Base-by-base conservation (phyloP, 2,329 filamentous ascomycete species). In the Neopestalotiopsis sp. region DNA sequence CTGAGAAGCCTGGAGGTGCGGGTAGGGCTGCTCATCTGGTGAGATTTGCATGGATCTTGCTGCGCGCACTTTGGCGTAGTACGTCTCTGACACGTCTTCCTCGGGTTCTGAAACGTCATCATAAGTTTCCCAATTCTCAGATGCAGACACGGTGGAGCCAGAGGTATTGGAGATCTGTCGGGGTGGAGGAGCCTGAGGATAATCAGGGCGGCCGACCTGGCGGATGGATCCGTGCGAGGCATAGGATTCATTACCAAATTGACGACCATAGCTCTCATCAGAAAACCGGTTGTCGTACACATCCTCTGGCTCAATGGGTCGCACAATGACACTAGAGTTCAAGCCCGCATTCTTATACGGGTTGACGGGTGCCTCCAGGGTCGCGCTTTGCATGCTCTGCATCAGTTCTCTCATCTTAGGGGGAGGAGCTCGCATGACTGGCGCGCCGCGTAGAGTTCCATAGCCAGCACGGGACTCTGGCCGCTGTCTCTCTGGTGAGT, bases 61-160 rank as follows among this genome's bases (percentile, higher is more conserved):
- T 28, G 91, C 90, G 68, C 91, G 88, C 67, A 95, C 83, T 80
- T 93, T 94, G 72, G 93, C 92, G 76, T 94, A 94, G 80, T 97
- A 97, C 10, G 89, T 86, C 70, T 96, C 93, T 4, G 90, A 91
- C 0, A 88, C 88, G 77, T 97, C 94, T 30, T 87, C 85, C 75
- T 94, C 92, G 0, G 91, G 89, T 75, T 94, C 91, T 70, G 92
- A 94, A 72, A 88, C 90, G 78, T 97, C 94, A 74, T 96, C 95
- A 75, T 96, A 98, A 10, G 95, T 97, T 81, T 98, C 95, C 95
- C 95, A 98, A 79, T 98, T 98, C 81, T 98, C 95, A 3, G 94
- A 97, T 1, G 93, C 94, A 4, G 93, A 94, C 32, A 92, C 86
- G 28, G 86, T 86, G 1, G 92, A 94, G 10, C 20, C 45, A n/a